Percentiles rank a stretch among this genome's conserved stretches.
These are phyloP conservation scores for Fusarium hainanense DNA, from an alignment of 2,329 filamentous ascomycete species.

Conservation along the genomic window DNA sequence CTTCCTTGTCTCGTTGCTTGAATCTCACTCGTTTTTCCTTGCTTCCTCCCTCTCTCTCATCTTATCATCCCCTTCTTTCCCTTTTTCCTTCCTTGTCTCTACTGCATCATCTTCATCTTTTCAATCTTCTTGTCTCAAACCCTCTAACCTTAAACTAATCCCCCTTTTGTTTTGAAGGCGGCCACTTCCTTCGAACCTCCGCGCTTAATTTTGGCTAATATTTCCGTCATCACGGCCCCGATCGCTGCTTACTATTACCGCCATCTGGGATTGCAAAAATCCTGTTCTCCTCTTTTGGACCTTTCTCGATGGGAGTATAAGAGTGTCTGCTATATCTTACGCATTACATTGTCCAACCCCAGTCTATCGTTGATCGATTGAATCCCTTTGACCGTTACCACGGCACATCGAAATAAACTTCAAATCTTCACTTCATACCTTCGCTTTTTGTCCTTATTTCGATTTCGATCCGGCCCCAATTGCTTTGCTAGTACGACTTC, in stretches of 20 bases:
- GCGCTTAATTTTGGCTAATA: conserved; percentile 36
- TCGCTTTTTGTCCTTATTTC: conserved; percentile 42
- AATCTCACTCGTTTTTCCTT: conserved; percentile 28
- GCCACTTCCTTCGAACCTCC: conserved; percentile 14
- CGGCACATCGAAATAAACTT: conserved; percentile 12
- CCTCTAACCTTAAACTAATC: conserved; percentile 20
- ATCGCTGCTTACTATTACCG: conserved; percentile 16
- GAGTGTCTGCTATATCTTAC: conserved; percentile 13
- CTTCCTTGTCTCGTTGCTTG: conserved; percentile 21
- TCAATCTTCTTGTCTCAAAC: conserved; percentile 21
- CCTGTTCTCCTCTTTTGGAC: conserved; percentile 32
- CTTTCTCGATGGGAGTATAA: conserved; percentile 15
- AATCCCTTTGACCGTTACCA: conserved; percentile 15
- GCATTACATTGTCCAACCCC: conserved; percentile 11
- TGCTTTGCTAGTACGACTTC: conserved; percentile 33
- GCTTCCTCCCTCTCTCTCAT: conserved; percentile 10
- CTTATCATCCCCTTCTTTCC: conserved; percentile 16
- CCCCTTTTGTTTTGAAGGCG: conserved; percentile 34
- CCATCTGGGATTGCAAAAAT: conserved; percentile 34
- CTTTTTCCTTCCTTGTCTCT: conserved; percentile 4
- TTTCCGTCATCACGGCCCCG: conserved; percentile 34
- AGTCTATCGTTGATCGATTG: conserved; percentile 46
- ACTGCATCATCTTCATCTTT: conserved; percentile 11
- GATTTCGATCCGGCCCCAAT: conserved; percentile 24
- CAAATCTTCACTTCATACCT: conserved; percentile 37